These are phyloP conservation scores for Gloeopeniophorella convolvens DNA, from an alignment of 768 basidiomycete genomes.

Conservation along the genomic window DNA sequence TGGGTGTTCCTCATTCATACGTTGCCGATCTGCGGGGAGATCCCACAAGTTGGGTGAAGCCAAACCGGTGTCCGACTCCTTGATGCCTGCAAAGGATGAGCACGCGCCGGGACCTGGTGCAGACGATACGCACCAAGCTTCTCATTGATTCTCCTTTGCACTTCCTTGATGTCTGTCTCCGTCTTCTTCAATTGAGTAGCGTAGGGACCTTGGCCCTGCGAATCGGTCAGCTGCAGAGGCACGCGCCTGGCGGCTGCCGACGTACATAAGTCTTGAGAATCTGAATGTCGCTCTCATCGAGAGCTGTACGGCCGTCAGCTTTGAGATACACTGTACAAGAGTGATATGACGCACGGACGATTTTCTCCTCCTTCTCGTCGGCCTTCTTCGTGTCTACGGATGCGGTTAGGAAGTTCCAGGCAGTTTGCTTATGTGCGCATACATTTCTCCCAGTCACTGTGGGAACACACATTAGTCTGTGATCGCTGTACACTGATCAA, in stretches of 20 bases:
- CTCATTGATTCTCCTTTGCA: slow-evolving; percentile 96
- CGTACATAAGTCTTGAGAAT: slow-evolving; percentile 96
- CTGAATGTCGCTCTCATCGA: slow-evolving; percentile 98
- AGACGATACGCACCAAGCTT: slow-evolving; percentile 64
- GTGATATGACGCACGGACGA: slow-evolving; percentile 42
- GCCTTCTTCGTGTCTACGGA: slow-evolving; percentile 71
- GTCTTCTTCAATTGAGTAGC: slow-evolving; percentile 81
- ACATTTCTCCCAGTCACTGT: slow-evolving; percentile 99
- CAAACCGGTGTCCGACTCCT: slow-evolving; percentile 97
- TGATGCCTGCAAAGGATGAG: slow-evolving; percentile 54
- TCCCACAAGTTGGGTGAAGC: slow-evolving; percentile 98
- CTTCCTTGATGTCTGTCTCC: slow-evolving; percentile 89
- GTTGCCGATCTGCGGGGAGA: slow-evolving; percentile 82
- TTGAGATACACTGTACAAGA: background rate
- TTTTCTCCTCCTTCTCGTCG: slow-evolving; percentile 88
- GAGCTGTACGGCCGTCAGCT: slow-evolving; percentile 42
- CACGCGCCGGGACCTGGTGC: background rate
- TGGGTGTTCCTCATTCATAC: slow-evolving; percentile 89
- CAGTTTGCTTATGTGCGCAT: slow-evolving; percentile 24
- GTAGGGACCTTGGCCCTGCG: slow-evolving; percentile 96
- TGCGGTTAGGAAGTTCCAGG: slow-evolving; percentile 1
- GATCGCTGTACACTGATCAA: background rate
- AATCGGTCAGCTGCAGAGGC: slow-evolving; percentile 6
- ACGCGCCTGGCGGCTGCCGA: slow-evolving; percentile 10
- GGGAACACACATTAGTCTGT: slow-evolving; percentile 9